Evolutionary conservation across 164 flowering plant species (phyloP).

Genomic region (Santalum album): DNA sequence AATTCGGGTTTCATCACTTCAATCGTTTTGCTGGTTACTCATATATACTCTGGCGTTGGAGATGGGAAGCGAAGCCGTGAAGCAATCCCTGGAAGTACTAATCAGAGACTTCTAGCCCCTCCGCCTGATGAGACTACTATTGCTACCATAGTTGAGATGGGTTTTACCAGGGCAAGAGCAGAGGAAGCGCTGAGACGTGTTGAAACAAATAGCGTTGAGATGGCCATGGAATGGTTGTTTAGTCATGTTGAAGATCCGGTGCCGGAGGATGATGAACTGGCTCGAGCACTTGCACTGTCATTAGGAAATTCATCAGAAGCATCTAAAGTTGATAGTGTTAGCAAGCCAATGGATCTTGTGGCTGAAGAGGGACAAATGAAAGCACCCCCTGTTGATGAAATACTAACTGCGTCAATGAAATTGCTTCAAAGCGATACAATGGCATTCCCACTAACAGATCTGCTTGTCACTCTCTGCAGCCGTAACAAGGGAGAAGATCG

Average conservation of each 20-base stretch:
- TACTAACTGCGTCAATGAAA: constrained; percentile 65
- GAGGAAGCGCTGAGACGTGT: constrained; percentile 86
- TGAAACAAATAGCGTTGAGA: constrained; percentile 82
- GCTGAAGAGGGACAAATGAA: constrained; percentile 46
- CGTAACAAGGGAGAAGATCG: constrained; percentile 86
- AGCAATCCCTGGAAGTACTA: constrained; percentile 41
- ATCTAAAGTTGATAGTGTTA: constrained; percentile 52
- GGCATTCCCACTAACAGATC: constrained; percentile 74
- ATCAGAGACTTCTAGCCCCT: constrained; percentile 47
- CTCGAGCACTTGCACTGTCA: constrained; percentile 89
- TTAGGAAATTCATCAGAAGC: constrained; percentile 71
- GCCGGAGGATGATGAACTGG: constrained; percentile 94
- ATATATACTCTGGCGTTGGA: constrained; percentile 75
- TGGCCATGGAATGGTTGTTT: constrained; percentile 98
- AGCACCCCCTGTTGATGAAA: constrained; percentile 75
- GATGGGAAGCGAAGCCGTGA: constrained; percentile 52
- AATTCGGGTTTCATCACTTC: constrained; percentile 51
- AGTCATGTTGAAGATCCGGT: constrained; percentile 88
- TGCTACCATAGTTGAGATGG: constrained; percentile 89
- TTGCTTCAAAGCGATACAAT: constrained; percentile 67
- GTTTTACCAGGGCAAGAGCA: constrained; percentile 83
- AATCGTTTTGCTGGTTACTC: constrained; percentile 60
- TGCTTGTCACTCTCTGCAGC: constrained; percentile 73
- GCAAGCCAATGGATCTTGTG: constrained; percentile 44
- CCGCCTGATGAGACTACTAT: constrained; percentile 89